Conservation (phyloP, 306 rosid genomes). For the Fragaria ananassa region DNA sequence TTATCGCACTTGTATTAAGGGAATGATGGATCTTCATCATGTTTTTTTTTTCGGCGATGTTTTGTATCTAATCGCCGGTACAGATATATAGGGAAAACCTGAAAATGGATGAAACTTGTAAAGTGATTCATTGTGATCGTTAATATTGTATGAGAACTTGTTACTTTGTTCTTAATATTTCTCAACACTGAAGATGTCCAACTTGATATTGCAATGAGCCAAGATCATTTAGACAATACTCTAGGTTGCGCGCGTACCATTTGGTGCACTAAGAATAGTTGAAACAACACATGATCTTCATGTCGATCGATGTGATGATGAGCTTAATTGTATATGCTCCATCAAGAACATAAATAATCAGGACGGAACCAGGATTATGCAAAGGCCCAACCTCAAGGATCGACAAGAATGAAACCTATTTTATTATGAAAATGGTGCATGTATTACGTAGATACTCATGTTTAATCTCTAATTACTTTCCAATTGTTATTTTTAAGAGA, state of each 20-base stretch:
- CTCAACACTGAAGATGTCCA: neutral
- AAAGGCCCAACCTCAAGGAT: no score
- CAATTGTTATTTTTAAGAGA: no score
- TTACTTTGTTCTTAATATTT: neutral
- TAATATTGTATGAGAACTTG: neutral
- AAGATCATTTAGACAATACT: no score
- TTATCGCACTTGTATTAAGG: constrained; percentile 44
- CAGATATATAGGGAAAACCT: neutral
- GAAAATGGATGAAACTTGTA: neutral
- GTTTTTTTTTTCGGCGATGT: neutral
- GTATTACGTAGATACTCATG: no score
- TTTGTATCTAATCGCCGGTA: neutral
- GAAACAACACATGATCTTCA: neutral
- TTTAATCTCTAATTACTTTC: no score
- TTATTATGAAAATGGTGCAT: no score
- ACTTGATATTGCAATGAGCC: neutral
- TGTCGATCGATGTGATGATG: neutral
- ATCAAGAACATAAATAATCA: neutral
- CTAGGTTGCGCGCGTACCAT: neutral
- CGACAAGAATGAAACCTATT: no score
- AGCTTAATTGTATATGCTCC: neutral
- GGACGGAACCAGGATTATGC: no score
- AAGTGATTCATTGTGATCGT: neutral
- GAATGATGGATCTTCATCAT: neutral
- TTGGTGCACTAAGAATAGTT: neutral